Conservation (phyloP, 2,329 filamentous ascomycete genomes). For the Trichoderma guizhouense region DNA sequence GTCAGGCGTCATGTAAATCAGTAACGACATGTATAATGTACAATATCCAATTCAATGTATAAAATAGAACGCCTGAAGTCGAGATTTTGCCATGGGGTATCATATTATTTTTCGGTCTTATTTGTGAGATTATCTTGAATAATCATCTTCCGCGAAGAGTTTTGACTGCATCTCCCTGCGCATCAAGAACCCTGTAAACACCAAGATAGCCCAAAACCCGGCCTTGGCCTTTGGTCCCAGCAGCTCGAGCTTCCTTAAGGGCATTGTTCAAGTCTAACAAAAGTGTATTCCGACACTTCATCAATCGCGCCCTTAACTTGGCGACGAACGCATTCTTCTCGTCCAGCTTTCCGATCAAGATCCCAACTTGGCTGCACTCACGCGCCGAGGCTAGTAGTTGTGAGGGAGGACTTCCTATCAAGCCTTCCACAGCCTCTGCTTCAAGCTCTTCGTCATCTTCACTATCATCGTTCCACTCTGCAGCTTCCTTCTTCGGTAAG, state of each 20-base stretch:
- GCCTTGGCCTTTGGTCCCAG: conserved; percentile 40
- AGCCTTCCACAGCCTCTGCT: conserved; percentile 26
- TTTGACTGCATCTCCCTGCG: conserved; percentile 51
- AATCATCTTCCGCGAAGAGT: conserved; percentile 39
- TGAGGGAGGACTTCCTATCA: conserved; percentile 45
- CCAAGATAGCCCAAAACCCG: conserved; percentile 51
- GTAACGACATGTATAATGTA: conserved; percentile 32
- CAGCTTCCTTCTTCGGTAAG: conserved; percentile 23
- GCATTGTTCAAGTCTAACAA: conserved; percentile 54
- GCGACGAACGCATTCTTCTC: conserved; percentile 48
- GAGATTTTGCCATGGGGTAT: conserved; percentile 26
- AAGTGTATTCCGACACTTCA: conserved; percentile 54
- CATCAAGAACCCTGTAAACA: conserved; percentile 51
- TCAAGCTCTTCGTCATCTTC: conserved; percentile 41
- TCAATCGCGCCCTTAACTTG: conserved; percentile 51
- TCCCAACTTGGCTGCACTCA: conserved; percentile 43
- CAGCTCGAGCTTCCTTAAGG: conserved; percentile 42
- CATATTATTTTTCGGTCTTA: conserved; percentile 20
- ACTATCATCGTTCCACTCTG: conserved; percentile 36
- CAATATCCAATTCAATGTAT: conserved; percentile 32
- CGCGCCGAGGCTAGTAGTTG: conserved; percentile 46
- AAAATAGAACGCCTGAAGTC: conserved; percentile 16
- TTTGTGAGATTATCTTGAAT: not conserved
- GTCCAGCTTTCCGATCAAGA: conserved; percentile 44
- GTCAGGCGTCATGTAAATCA: conserved; percentile 50